These are phyloP conservation scores for Ceratobasidium sp. DNA, from an alignment of 1,284 basidiomycete species.

Conservation along the genomic window DNA sequence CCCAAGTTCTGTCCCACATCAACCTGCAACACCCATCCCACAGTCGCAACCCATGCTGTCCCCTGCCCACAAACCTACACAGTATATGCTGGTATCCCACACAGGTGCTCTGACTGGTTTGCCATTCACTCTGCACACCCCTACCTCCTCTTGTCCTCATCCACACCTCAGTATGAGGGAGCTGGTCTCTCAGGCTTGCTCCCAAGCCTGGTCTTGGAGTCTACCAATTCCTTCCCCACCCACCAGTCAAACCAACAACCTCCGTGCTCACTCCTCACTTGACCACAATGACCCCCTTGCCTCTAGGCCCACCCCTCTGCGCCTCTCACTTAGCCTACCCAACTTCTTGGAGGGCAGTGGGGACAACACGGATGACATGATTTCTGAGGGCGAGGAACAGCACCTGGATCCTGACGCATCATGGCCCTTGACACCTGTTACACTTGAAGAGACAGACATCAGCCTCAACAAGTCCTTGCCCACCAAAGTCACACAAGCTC, in stretches of 20 bases:
- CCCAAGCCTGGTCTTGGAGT: neutral
- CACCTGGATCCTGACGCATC: neutral
- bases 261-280: neutral
- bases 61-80: neutral
- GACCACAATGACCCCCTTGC: neutral
- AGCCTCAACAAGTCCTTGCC: neutral
- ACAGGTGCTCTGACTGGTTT: neutral
- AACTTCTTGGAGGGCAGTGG: neutral
- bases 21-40: neutral
- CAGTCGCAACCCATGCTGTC: neutral
- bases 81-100: neutral
- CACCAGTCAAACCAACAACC: neutral
- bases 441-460: neutral
- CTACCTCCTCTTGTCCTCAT: neutral
- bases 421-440: conserved; percentile 1
- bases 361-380: neutral
- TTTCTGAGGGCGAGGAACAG: neutral
- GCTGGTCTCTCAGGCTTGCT: neutral
- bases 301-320: neutral
- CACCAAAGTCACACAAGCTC: neutral
- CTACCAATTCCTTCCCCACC: neutral
- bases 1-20: neutral
- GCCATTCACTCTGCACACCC: too few relatives aligned
- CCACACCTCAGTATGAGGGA: neutral
- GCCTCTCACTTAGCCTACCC: neutral